Base-by-base conservation (phyloP, 495 filamentous ascomycete genomes). In the Daldinia childiae region DNA sequence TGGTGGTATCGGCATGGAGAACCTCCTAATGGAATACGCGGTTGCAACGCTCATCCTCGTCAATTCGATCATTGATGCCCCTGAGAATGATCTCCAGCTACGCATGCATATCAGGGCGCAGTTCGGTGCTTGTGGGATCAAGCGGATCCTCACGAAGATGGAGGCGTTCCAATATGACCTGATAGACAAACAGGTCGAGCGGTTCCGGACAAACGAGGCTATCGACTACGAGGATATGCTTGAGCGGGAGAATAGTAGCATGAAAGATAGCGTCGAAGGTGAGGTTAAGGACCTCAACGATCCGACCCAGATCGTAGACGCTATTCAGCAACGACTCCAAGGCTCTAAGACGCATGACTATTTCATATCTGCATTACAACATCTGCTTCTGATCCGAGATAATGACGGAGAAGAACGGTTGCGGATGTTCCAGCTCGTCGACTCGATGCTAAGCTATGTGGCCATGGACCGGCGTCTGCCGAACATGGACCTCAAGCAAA, bases 1-100 rank as follows among this genome's bases (percentile, higher is more conserved):
- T 79, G 95, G 96, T 60, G 95, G 95, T 59, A 97, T 98, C 78
- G 95, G 96, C 79, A 96, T 98, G 93, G 95, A 99, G 86, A 98
- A 97, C 76, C 87, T 97, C 55, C 87, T 99, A 14, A 99, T 99
- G 95, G 95, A 99, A 86, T 99, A 99, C 75, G 96, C 94, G 11
- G 93, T 98, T 55, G 93, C 96, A 14, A 95, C 94, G 7, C 88
- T 99, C 79, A 92, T 98, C 73, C 83, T 99, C 71, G 90, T 99
- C 82, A 99, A 99, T 77, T 97, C 97, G 90, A 85, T 99, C 74
- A 91, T 98, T 62, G 94, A 98, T 78, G 93, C 94, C 6, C 90
- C 93, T 7, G 92, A 97, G 76, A 85, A 85, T 67, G 95, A 99
- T 76, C 82, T 99, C 72, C 92, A 97, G 80, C 82, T 98, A 43